Conservation (phyloP, 257 asterid species). For the Fraxinus americana region DNA sequence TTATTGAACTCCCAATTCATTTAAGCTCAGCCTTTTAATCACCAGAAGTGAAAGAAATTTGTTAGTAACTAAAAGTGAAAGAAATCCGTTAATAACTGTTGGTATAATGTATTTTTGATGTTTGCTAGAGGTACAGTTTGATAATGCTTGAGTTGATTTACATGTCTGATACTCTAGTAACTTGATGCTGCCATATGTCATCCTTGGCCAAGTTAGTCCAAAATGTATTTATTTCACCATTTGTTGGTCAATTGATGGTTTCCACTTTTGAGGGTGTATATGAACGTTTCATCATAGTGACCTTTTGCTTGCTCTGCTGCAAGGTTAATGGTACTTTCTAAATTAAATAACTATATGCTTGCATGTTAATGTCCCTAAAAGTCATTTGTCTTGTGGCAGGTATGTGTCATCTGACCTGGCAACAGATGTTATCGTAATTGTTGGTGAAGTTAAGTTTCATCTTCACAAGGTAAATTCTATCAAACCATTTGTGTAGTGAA, state of each 20-base stretch:
- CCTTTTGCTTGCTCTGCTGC: background rate
- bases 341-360: background rate
- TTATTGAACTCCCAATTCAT: background rate
- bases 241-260: background rate
- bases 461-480: constrained; percentile 82
- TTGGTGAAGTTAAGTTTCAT: constrained; percentile 68
- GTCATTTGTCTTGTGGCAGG: constrained; percentile 47
- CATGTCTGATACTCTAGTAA: background rate
- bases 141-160: background rate
- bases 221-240: background rate
- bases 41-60: background rate
- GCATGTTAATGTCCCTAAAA: background rate
- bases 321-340: no score
- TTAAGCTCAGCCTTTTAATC: background rate
- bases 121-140: background rate
- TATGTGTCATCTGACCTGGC: constrained; percentile 70
- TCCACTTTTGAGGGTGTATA: background rate
- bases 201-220: background rate
- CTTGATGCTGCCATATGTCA: background rate
- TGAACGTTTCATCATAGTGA: background rate
- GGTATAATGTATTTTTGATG: background rate
- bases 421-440: constrained; percentile 59
- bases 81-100: background rate
- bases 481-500: background rate
- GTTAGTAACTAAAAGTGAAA: background rate